A percentile compares a stretch with the other conserved stretches of the same genome.
phyloP scores from a whole-genome alignment of 805 yeast species.

The Lachancea dasiensis region DNA sequence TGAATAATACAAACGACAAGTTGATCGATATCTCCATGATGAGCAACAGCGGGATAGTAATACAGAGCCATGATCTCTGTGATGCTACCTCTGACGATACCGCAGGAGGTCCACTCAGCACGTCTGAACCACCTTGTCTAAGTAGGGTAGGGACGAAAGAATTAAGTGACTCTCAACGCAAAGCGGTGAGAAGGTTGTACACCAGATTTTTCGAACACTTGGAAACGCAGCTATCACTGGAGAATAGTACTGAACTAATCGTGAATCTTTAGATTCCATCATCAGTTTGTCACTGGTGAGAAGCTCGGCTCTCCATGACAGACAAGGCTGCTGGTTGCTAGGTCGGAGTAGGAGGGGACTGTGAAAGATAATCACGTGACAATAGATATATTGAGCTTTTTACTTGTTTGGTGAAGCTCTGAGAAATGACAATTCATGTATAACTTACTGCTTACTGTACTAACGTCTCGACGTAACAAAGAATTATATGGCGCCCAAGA shows the following conservation, averaged over 20 bases:
- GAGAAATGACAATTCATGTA: no score
- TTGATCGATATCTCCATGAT: slow-evolving; percentile 34
- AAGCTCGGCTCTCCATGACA: no score
- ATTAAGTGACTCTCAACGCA: background rate
- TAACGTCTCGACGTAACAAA: no score
- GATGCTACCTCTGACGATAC: slow-evolving; percentile 1
- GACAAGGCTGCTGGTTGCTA: background rate
- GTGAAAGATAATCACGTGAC: background rate
- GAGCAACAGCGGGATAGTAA: slow-evolving; percentile 31
- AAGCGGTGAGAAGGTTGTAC: slow-evolving; percentile 12
- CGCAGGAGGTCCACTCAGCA: background rate
- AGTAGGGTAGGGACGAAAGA: slow-evolving; percentile 9
- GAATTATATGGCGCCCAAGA: slow-evolving; percentile 25
- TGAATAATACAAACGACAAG: slow-evolving; percentile 30
- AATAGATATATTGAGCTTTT: no score
- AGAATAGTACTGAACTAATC: slow-evolving; percentile 15
- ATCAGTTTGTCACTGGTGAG: no score
- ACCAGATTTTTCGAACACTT: slow-evolving; percentile 12
- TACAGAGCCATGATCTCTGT: slow-evolving; percentile 20
- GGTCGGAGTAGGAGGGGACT: background rate
- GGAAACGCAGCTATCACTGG: slow-evolving; percentile 17
- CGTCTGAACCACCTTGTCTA: slow-evolving; percentile 5
- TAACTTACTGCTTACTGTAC: no score
- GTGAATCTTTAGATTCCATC: slow-evolving; percentile 15
- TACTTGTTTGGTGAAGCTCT: no score